Evolutionary conservation across 2,329 filamentous ascomycete species (phyloP).

Genomic region (Aspergillus persii): DNA sequence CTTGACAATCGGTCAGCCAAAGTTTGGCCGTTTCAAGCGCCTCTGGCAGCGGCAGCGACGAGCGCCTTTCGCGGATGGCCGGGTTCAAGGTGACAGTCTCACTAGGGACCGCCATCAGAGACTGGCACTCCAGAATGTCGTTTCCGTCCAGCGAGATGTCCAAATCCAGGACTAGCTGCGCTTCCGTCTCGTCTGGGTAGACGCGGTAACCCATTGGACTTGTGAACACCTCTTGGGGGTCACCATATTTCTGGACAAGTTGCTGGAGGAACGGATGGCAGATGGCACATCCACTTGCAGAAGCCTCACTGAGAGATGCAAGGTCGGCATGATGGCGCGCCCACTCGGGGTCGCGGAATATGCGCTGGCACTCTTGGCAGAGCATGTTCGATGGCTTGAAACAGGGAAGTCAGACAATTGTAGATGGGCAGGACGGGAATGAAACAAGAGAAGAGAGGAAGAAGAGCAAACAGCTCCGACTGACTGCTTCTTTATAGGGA

Average conservation of each 20-base stretch:
- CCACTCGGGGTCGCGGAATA: background rate
- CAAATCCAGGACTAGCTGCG: background rate
- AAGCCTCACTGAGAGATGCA: background rate
- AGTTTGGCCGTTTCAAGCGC: background rate
- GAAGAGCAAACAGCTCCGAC: too few species aligned
- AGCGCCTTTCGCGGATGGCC: background rate
- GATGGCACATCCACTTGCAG: background rate
- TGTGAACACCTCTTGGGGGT: background rate
- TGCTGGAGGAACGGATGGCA: background rate
- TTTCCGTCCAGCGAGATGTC: background rate
- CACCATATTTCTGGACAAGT: background rate
- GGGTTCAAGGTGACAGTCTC: background rate
- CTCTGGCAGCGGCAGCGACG: background rate
- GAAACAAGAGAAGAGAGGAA: too few species aligned
- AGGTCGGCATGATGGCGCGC: background rate
- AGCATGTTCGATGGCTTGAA: background rate
- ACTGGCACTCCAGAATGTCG: background rate
- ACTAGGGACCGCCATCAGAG: background rate
- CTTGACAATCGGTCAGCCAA: background rate
- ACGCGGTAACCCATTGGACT: background rate
- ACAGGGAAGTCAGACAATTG: too few species aligned
- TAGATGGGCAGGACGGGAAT: too few species aligned
- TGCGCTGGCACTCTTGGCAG: background rate
- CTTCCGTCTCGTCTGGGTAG: background rate
- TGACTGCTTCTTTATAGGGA: too few species aligned